Percentiles rank a stretch among this genome's conserved stretches.
Conservation (phyloP, 495 filamentous ascomycete species). For the Daldinia grandis region DNA sequence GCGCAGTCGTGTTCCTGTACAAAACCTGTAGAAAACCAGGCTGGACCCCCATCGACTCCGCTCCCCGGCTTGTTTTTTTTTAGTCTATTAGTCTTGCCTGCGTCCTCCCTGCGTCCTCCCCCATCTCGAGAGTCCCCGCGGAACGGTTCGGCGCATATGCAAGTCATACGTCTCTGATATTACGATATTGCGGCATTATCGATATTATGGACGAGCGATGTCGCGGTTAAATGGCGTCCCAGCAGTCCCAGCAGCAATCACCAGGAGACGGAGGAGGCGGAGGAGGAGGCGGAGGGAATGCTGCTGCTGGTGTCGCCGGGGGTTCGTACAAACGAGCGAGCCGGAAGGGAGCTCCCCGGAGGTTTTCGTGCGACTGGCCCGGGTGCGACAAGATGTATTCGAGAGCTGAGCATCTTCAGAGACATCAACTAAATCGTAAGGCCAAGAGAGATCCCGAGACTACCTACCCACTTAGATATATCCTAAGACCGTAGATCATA, state of each 20-base stretch:
- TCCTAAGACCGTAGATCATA: slow-evolving; percentile 5
- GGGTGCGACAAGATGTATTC: slow-evolving; percentile 96
- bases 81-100: slow-evolving; percentile 21
- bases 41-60: slow-evolving; percentile 45
- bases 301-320: not conserved
- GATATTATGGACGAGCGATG: slow-evolving; percentile 42
- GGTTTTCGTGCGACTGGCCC: slow-evolving; percentile 81
- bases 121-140: slow-evolving; percentile 16
- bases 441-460: not conserved
- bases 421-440: slow-evolving; percentile 59
- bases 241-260: slow-evolving; percentile 45
- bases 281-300: slow-evolving; percentile 7
- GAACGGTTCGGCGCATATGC: slow-evolving; percentile 41
- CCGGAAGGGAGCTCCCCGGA: slow-evolving; percentile 57
- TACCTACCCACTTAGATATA: too few species aligned
- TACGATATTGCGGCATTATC: not conserved
- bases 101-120: not conserved
- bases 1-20: slow-evolving; percentile 73
- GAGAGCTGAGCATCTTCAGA: slow-evolving; percentile 88
- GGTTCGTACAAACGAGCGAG: slow-evolving; percentile 59
- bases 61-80: slow-evolving; percentile 15
- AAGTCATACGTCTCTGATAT: slow-evolving; percentile 22
- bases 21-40: slow-evolving; percentile 23
- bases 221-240: slow-evolving; percentile 45
- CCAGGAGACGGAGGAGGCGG: slow-evolving; percentile 18